These are phyloP conservation scores for Aspergillus ellipticus DNA, from an alignment of 495 filamentous ascomycete species.

Conservation along the genomic window DNA sequence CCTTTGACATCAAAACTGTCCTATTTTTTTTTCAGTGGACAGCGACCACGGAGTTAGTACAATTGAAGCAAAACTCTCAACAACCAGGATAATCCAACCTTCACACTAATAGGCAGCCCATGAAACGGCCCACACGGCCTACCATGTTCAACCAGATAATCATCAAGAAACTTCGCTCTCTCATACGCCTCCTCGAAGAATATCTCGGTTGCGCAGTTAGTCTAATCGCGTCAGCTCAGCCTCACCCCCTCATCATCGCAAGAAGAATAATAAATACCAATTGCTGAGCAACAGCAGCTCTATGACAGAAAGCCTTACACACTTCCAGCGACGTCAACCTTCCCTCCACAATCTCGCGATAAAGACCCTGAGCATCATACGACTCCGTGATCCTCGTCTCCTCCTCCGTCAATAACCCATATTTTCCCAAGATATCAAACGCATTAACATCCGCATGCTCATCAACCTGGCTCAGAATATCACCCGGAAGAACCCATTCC, in stretches of 20 bases:
- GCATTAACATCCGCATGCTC: constrained; percentile 17
- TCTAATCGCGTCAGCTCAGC: constrained; percentile 9
- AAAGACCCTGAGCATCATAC: constrained; percentile 42
- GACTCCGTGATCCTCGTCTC: constrained; percentile 55
- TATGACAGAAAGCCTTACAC: constrained; percentile 53
- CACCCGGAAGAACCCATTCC: neutral
- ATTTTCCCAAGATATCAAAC: constrained; percentile 32
- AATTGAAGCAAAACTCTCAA: neutral
- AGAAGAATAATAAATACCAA: constrained; percentile 1
- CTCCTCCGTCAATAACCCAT: constrained; percentile 41
- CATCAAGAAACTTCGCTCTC: constrained; percentile 33
- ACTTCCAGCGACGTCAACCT: constrained; percentile 48
- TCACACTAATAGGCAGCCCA: constrained; percentile 60
- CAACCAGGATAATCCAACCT: neutral
- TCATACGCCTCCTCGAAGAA: constrained; percentile 41
- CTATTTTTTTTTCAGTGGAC: constrained; percentile 19
- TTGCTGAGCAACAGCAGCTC: constrained; percentile 33
- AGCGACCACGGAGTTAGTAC: neutral
- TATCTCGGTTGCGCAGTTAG: constrained; percentile 57
- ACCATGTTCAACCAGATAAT: constrained; percentile 20
- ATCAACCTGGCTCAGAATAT: neutral
- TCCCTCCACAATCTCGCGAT: constrained; percentile 21
- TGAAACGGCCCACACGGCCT: constrained; percentile 56
- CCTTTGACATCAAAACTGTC: constrained; percentile 56
- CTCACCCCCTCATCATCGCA: neutral